phyloP scores from a whole-genome alignment of 129 eudicot genomes.

The Heracleum sosnowskyi region DNA sequence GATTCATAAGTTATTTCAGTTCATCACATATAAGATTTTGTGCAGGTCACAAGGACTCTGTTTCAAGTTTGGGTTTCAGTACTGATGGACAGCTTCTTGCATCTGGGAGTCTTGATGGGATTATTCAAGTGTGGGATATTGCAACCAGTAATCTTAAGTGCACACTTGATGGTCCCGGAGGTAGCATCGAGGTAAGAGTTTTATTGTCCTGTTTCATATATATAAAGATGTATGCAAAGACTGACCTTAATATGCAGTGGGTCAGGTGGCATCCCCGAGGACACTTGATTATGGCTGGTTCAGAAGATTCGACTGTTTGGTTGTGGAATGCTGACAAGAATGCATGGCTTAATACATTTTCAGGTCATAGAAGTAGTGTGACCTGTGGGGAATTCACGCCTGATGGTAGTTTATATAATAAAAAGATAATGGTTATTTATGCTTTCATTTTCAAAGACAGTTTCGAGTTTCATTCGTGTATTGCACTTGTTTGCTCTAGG shows the following conservation, averaged over 20 bases:
- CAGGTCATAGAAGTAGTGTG: slow-evolving; percentile 71
- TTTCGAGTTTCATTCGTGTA: not conserved
- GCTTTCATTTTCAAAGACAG: not conserved
- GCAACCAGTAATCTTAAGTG: slow-evolving; percentile 44
- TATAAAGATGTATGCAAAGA: not conserved
- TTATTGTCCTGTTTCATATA: not conserved
- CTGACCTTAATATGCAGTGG: slow-evolving; percentile 53
- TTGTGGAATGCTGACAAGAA: slow-evolving; percentile 96
- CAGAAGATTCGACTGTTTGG: slow-evolving; percentile 86
- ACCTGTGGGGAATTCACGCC: slow-evolving; percentile 96
- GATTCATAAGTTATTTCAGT: not conserved
- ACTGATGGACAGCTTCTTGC: slow-evolving; percentile 84
- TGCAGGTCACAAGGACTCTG: slow-evolving; percentile 80
- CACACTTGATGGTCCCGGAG: slow-evolving; percentile 76
- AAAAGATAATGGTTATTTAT: not conserved
- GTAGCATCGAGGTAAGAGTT: slow-evolving; percentile 67
- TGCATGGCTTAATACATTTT: slow-evolving; percentile 50
- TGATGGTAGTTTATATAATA: slow-evolving; percentile 50
- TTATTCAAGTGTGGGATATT: slow-evolving; percentile 71
- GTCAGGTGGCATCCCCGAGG: slow-evolving; percentile 98
- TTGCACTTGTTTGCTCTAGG: slow-evolving; percentile 30
- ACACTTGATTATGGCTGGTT: slow-evolving; percentile 84
- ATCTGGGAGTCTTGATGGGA: slow-evolving; percentile 84
- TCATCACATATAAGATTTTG: not conserved
- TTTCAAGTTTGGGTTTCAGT: slow-evolving; percentile 73